phyloP scores from a whole-genome alignment of 352 stramenopile genomes.

The Globisporangium yorkense region DNA sequence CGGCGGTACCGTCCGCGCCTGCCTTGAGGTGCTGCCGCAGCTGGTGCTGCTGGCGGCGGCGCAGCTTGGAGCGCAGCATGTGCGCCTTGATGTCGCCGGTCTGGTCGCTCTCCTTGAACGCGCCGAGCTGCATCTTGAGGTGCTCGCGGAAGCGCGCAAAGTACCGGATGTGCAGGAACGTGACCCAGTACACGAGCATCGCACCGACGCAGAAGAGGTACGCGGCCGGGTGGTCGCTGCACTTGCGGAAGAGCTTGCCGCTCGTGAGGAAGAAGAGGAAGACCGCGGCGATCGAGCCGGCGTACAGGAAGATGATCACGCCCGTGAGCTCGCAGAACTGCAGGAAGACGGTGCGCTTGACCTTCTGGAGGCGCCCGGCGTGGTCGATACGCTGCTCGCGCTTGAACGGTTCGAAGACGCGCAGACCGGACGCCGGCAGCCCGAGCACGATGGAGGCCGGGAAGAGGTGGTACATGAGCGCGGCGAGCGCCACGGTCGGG shows the following conservation, averaged over 20 bases:
- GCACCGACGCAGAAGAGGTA: slow-evolving; percentile 45
- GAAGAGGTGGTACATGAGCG: slow-evolving; percentile 68
- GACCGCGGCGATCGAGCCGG: slow-evolving; percentile 29
- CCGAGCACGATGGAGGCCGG: slow-evolving; percentile 55
- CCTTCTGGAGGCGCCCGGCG: slow-evolving; percentile 52
- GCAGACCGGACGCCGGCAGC: slow-evolving; percentile 52
- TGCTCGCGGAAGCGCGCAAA: slow-evolving; percentile 68
- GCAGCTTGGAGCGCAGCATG: slow-evolving; percentile 27
- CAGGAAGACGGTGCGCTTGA: slow-evolving; percentile 73
- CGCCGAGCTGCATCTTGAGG: slow-evolving; percentile 80
- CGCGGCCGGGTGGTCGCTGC: slow-evolving; percentile 28
- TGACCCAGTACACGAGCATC: slow-evolving; percentile 47
- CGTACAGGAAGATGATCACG: slow-evolving; percentile 32
- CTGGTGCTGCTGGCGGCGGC: slow-evolving; percentile 19
- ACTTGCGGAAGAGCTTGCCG: slow-evolving; percentile 48
- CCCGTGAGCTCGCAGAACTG: slow-evolving; percentile 72
- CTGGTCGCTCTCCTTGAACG: slow-evolving; percentile 78
- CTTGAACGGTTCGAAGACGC: slow-evolving; percentile 54
- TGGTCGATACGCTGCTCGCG: slow-evolving; percentile 35
- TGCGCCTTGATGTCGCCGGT: slow-evolving; percentile 47
- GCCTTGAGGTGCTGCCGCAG: slow-evolving; percentile 74
- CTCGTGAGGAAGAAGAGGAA: slow-evolving; percentile 31
- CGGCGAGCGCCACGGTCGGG: slow-evolving; percentile 45
- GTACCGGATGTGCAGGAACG: slow-evolving; percentile 51
- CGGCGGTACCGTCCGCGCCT: slow-evolving; percentile 4